Base-by-base conservation (phyloP, 768 basidiomycete species). In the Russula sp. region DNA sequence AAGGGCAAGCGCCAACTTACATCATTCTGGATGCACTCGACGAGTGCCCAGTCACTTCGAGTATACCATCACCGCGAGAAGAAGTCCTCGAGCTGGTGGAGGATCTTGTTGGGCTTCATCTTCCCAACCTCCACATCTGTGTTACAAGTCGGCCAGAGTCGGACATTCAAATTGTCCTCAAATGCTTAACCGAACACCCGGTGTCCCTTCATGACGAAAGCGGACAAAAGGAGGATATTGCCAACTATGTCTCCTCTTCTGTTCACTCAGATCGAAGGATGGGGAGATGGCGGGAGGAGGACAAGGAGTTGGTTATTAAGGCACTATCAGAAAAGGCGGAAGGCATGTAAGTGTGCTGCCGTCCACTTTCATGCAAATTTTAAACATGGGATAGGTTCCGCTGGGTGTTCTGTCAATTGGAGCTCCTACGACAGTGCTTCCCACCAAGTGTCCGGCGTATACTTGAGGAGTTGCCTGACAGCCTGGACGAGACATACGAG, bases 401-500 rank as follows among this genome's bases (percentile, higher is more conserved):
- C 10, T 53, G 52, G 52, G 52, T 53, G 32, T 53, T 34, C 16
- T 53, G 52, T 32, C 52, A 53, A 16, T 36, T 53, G 32, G 52
- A 53, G 13, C n/a, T 53, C 1, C n/a, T 53, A 13, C 20, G 52
- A 2, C 30, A 53, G 0, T 53, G 52, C n/a, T 34, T 53, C 52
- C 52, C 52, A 16, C 3, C 52, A 5, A 53, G 52, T 36, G 18
- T 56, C 20, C 46, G 22, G 8, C 44, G 2, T 26, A 18, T 57
- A n/a, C 62, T 50, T 11, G 49, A 58, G 10, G 49, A 56, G 30
- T 22, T 51, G 8, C 62, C 62, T 0, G 22, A 46, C 4, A 38
- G n/a, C 11, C 34, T 59, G 14, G 50, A 42, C 3, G 63, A 44
- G 52, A 59, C 50, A 20, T 63, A 63, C 28, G 57, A 59, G 30